A percentile compares a stretch with the other conserved stretches of the same genome.
Evolutionary conservation across 2,329 filamentous ascomycete genomes (phyloP).

Genomic region (Dendrostoma leiphaemia): DNA sequence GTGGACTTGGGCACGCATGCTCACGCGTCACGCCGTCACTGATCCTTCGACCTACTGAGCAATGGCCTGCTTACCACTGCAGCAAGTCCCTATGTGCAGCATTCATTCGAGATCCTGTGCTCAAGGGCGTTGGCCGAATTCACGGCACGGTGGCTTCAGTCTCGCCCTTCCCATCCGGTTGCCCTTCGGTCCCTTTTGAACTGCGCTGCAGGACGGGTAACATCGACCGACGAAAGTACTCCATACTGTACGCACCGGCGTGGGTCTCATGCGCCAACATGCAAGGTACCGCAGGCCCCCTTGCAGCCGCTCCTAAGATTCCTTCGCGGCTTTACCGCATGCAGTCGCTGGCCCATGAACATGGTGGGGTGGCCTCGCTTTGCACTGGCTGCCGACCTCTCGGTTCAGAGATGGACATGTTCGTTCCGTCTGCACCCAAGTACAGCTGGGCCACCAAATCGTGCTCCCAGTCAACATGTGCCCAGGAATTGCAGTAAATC

Average conservation of each 20-base stretch:
- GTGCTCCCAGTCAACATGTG: neutral
- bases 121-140: neutral
- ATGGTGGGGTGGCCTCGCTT: neutral
- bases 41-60: neutral
- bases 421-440: neutral
- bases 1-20: too few species aligned
- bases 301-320: neutral
- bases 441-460: neutral
- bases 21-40: neutral
- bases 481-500: neutral
- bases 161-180: neutral
- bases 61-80: neutral
- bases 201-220: too few species aligned
- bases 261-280: conserved; percentile 6
- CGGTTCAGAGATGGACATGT: neutral
- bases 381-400: neutral
- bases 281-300: conserved; percentile 8
- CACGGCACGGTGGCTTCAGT: neutral
- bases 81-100: neutral
- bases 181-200: too few species aligned
- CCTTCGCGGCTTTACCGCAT: neutral
- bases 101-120: neutral
- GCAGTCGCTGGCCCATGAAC: neutral
- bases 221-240: conserved; percentile 1
- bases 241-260: neutral